Percentiles rank a stretch among this genome's conserved stretches.
Conservation (phyloP, 352 stramenopile genomes). For the Phytophthora megakarya region DNA sequence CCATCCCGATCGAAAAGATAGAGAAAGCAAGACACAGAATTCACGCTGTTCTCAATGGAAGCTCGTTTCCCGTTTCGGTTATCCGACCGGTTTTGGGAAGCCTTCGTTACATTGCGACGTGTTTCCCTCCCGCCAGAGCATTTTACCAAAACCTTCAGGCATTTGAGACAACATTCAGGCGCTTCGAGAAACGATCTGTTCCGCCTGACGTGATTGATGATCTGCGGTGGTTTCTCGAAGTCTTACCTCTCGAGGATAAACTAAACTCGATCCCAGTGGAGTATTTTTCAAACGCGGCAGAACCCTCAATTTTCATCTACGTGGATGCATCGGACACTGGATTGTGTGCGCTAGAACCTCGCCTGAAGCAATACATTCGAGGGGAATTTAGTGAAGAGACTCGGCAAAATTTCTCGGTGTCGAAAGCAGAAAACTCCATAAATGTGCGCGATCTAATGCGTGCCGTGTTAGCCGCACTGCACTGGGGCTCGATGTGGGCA, state of each 20-base stretch:
- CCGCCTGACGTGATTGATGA: neutral
- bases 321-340: conserved; percentile 18
- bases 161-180: neutral
- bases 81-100: neutral
- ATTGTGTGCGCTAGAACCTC: conserved; percentile 5
- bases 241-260: neutral
- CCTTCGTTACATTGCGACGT: conserved; percentile 15
- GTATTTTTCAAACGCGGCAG: neutral
- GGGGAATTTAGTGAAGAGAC: neutral
- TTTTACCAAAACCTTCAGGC: conserved; percentile 21
- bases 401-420: neutral
- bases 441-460: conserved; percentile 21
- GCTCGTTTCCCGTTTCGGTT: no score
- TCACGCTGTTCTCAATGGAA: neutral
- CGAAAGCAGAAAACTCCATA: conserved; percentile 12
- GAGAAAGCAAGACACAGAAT: neutral
- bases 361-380: conserved; percentile 15
- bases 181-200: neutral
- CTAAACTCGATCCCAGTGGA: conserved; percentile 16
- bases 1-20: conserved; percentile 1
- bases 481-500: conserved; percentile 1
- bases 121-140: conserved; percentile 10
- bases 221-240: neutral
- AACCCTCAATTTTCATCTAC: neutral
- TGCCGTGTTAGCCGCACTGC: neutral